Base-by-base conservation (phyloP, 768 basidiomycete genomes). In the Leccinum rimulosum region DNA sequence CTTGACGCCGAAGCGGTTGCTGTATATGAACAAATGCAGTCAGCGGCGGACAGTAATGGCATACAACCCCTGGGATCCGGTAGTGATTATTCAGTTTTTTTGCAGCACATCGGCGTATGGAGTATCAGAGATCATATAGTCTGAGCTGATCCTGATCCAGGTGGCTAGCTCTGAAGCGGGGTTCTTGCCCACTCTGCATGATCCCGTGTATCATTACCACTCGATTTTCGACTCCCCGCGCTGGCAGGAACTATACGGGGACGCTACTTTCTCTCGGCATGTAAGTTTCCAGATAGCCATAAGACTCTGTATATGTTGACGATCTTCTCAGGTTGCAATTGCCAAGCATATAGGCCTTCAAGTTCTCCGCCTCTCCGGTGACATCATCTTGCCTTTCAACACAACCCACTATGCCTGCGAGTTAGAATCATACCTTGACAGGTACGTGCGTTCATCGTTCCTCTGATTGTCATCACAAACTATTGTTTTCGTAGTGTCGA, bases 71-170 rank as follows among this genome's bases (percentile, higher is more conserved):
- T 94, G n/a, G 93, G 93, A 43, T 90, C 87, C 52, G 92, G 92
- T 27, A 93, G 91, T 58, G 96, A 98, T 73, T 98, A 81, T 64
- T 96, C 95, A 0, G 88, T 93, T 9, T 97, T 98, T 77, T 74
- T 98, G 66, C 92, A 98, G 72, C 79, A 86, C 43, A 77, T 86
- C 52, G 89, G 89, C 2, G 82, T 89, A 38, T 17, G 36, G 36
- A 38, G 7, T 38, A 38, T 38, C 3, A 4, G 0, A 38, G 8
- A 7, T 38, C 3, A 0, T 4, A 15, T 17, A 8, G 36, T 17
- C 15, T 7, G 36, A 38, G 8, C 36, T 38, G 36, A 38, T 38
- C 36, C 7, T 38, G 15, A 0, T 38, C 15, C 35, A 76, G 75
- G 66, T 75, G n/a, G 66, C 78, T 22, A 77, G 76, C 57, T 64